phyloP scores from a whole-genome alignment of 2,329 filamentous ascomycete genomes.

The Polytolypa hystricis region DNA sequence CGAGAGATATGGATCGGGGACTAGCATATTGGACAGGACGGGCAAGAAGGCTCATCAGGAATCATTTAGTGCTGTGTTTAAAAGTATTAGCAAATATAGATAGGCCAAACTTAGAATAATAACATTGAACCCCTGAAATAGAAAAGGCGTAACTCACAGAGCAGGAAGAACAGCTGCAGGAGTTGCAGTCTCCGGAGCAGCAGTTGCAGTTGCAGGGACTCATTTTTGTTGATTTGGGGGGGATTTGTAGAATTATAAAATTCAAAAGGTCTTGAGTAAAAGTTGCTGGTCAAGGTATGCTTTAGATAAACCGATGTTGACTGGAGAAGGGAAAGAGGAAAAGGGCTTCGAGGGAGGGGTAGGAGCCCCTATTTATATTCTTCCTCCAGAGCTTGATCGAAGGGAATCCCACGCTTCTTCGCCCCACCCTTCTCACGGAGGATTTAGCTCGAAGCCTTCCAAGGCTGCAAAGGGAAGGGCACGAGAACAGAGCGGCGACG shows the following conservation, averaged over 20 bases:
- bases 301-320: not conserved
- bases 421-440: too few species aligned
- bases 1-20: not conserved
- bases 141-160: constrained; percentile 26
- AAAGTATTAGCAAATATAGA: too few species aligned
- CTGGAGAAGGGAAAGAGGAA: not conserved
- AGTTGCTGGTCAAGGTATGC: not conserved
- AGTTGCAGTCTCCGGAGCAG: constrained; percentile 30
- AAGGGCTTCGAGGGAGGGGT: not conserved
- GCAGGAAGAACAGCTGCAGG: constrained; percentile 30
- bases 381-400: not conserved
- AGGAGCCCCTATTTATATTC: constrained; percentile 4
- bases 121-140: too few species aligned
- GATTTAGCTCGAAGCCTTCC: too few species aligned
- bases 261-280: not conserved
- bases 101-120: too few species aligned
- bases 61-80: constrained; percentile 12
- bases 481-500: not conserved
- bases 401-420: too few species aligned
- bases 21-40: not conserved
- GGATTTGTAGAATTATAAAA: constrained; percentile 11
- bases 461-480: not conserved
- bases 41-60: constrained; percentile 3
- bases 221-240: constrained; percentile 22
- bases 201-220: constrained; percentile 32